Percentiles rank a stretch among this genome's conserved stretches.
Evolutionary conservation across 164 flowering plant genomes (phyloP).

Genomic region (Litsea cubeba): DNA sequence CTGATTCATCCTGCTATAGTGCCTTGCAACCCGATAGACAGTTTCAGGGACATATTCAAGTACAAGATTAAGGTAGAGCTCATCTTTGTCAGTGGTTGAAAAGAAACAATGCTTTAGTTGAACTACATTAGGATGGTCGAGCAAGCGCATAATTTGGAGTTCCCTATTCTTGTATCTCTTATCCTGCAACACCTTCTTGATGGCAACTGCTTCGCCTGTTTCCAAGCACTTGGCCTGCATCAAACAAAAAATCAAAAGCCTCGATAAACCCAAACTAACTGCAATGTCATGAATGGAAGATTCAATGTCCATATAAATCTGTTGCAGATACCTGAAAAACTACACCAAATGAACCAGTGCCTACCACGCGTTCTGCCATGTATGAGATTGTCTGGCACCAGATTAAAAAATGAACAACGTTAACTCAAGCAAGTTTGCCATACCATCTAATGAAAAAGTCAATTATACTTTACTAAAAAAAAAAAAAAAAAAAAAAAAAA

Average conservation of each 20-base stretch:
- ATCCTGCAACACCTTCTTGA: constrained; percentile 97
- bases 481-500: background rate
- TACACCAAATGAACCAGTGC: constrained; percentile 99
- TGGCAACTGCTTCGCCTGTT: constrained; percentile 85
- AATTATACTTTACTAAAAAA: background rate
- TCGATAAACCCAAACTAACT: background rate
- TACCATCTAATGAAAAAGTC: background rate
- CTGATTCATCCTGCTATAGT: constrained; percentile 69
- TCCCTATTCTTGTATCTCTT: constrained; percentile 98
- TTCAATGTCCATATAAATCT: background rate
- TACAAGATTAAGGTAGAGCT: constrained; percentile 88
- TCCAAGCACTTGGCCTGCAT: constrained; percentile 90
- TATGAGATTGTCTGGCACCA: constrained; percentile 72
- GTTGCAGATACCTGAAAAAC: constrained; percentile 77
- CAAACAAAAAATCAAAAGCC: background rate
- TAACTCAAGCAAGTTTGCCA: background rate
- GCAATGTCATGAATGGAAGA: background rate
- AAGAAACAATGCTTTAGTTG: constrained; percentile 77
- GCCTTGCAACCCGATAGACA: constrained; percentile 70
- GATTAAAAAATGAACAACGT: background rate
- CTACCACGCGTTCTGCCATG: constrained; percentile 97
- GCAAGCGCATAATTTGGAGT: constrained; percentile 82
- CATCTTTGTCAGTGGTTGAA: constrained; percentile 88
- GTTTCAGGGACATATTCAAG: constrained; percentile 89
- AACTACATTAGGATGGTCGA: constrained; percentile 84